Percentiles rank a stretch among this genome's conserved stretches.
Evolutionary conservation across 2,329 filamentous ascomycete species (phyloP).

Genomic region (Penicillium aurantiogriseum): DNA sequence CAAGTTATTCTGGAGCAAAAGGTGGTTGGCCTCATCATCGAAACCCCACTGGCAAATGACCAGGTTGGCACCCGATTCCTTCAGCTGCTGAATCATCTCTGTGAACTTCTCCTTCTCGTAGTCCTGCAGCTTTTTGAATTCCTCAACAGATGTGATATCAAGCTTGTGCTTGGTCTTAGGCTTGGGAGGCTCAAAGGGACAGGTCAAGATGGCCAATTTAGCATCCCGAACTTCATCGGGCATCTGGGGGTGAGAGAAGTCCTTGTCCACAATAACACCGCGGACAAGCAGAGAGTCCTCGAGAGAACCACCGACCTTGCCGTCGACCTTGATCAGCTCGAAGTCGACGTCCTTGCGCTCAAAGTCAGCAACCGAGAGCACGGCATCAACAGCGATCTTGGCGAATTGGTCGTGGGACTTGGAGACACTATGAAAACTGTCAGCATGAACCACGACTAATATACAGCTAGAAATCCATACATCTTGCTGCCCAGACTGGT

Average conservation of each 20-base stretch:
- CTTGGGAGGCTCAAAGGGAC: slow-evolving; percentile 97
- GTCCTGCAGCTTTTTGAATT: slow-evolving; percentile 95
- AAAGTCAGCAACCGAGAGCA: slow-evolving; percentile 92
- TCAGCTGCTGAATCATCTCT: slow-evolving; percentile 98
- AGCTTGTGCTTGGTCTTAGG: slow-evolving; percentile 99
- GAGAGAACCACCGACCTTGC: slow-evolving; percentile 90
- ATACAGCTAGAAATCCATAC: slow-evolving; percentile 31
- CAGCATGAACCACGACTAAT: slow-evolving; percentile 10
- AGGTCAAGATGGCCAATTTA: slow-evolving; percentile 96
- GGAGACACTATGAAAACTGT: slow-evolving; percentile 61
- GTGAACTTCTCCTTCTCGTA: slow-evolving; percentile 96
- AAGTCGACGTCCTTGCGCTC: slow-evolving; percentile 98
- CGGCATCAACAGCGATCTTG: slow-evolving; percentile 94
- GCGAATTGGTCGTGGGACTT: slow-evolving; percentile 98
- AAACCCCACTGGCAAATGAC: slow-evolving; percentile 99
- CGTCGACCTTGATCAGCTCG: slow-evolving; percentile 98
- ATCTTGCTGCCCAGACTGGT: slow-evolving; percentile 98
- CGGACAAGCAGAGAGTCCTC: slow-evolving; percentile 95
- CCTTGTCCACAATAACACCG: slow-evolving; percentile 98
- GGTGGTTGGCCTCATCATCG: slow-evolving; percentile 97
- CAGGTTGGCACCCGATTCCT: slow-evolving; percentile 93
- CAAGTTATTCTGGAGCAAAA: slow-evolving; percentile 91
- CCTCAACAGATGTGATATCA: slow-evolving; percentile 93
- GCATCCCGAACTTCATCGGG: slow-evolving; percentile 91
- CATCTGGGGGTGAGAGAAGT: slow-evolving; percentile 99